Conservation (phyloP, 176 grass and related monocot species). For the Musa beccarii region DNA sequence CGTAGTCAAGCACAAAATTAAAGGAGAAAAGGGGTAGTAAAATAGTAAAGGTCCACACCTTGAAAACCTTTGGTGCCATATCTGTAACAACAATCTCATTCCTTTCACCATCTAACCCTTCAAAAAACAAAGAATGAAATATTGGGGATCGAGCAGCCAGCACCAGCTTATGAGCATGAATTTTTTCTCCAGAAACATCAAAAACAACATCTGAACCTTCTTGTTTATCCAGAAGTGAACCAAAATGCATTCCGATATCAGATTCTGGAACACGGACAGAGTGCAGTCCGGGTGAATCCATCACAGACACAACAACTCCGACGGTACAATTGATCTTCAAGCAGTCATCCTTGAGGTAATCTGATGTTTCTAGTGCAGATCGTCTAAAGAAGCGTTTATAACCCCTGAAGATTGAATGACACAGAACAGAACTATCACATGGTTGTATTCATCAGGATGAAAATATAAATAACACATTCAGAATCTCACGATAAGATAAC, state of each 20-base stretch:
- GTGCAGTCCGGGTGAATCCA: background rate
- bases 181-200: background rate
- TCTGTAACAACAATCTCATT: background rate
- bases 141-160: background rate
- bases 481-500: too few relatives aligned
- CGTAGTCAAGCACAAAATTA: background rate
- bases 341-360: background rate
- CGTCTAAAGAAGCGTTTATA: background rate
- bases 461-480: background rate
- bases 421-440: background rate
- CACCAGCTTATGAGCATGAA: background rate
- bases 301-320: background rate
- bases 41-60: background rate
- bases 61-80: background rate
- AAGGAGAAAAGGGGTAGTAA: too few relatives aligned
- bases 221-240: background rate
- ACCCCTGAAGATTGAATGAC: background rate
- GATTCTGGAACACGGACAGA: background rate
- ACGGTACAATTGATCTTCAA: background rate
- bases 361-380: background rate
- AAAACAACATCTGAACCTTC: background rate
- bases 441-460: background rate
- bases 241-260: background rate
- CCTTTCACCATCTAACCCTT: background rate
- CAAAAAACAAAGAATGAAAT: constrained; percentile 1